Percentiles rank a stretch among this genome's conserved stretches.
Conservation (phyloP, 176 grass and related monocot genomes). For the barley (Hordeum vulgare) region MorexV3_pseudomolecules_assembly NC_058523.1:516271203-516271702, state of each 20-base stretch:
- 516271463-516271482: neutral
- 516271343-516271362: constrained; percentile 49
- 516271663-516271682: neutral
- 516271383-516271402: neutral
- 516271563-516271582: neutral
- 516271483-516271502: neutral
- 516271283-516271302: constrained; percentile 36
- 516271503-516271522: neutral
- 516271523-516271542: neutral
- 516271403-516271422: constrained; percentile 28
- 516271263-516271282: constrained; percentile 17
- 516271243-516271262: constrained; percentile 42
- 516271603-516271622: neutral
- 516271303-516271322: constrained; percentile 44
- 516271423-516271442: constrained; percentile 19
- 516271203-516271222: constrained; percentile 26
- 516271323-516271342: constrained; percentile 34
- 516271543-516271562: neutral
- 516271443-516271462: neutral
- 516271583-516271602: neutral
- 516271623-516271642: neutral
- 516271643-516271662: neutral
- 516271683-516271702: neutral
- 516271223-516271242: constrained; percentile 23
- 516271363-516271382: neutral